Conservation (phyloP, 805 yeast species). For the Barnettozyma vustinii region DNA sequence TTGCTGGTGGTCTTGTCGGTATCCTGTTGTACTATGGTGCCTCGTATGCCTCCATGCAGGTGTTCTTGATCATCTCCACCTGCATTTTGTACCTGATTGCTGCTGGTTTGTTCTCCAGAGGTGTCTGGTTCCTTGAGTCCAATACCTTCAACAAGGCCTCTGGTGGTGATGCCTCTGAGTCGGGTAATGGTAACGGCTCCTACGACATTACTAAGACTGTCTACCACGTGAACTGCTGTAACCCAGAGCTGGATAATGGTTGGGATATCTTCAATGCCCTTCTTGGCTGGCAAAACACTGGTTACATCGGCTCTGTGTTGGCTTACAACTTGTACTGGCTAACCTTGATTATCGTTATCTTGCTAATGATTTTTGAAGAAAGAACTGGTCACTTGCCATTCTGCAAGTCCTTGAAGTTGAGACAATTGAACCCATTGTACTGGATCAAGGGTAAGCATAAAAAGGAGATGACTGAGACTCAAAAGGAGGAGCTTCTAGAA, state of each 20-base stretch:
- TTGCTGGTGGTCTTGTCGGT: constrained; percentile 76
- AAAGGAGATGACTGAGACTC: constrained; percentile 45
- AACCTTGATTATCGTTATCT: constrained; percentile 46
- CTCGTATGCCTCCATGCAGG: constrained; percentile 73
- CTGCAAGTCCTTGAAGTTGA: constrained; percentile 41
- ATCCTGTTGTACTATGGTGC: constrained; percentile 73
- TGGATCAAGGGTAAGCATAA: constrained; percentile 65
- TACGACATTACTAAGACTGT: constrained; percentile 75
- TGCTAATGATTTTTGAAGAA: constrained; percentile 77
- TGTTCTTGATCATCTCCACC: constrained; percentile 83
- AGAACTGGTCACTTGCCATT: constrained; percentile 77
- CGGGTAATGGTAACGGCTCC: constrained; percentile 93
- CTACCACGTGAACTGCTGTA: constrained; percentile 97
- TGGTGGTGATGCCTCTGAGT: constrained; percentile 95
- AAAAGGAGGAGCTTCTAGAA: constrained; percentile 47
- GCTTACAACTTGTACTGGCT: constrained; percentile 91
- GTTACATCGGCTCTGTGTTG: constrained; percentile 87
- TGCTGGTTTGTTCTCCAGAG: constrained; percentile 91
- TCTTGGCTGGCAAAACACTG: constrained; percentile 96
- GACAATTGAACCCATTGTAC: constrained; percentile 66
- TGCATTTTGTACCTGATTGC: constrained; percentile 83
- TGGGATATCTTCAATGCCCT: constrained; percentile 96
- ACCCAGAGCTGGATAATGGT: constrained; percentile 86
- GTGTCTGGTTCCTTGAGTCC: constrained; percentile 83
- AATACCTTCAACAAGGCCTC: constrained; percentile 56